These are phyloP conservation scores for Camellia oleifera DNA, from an alignment of 179 eudicot genomes.

Conservation along the genomic window DNA sequence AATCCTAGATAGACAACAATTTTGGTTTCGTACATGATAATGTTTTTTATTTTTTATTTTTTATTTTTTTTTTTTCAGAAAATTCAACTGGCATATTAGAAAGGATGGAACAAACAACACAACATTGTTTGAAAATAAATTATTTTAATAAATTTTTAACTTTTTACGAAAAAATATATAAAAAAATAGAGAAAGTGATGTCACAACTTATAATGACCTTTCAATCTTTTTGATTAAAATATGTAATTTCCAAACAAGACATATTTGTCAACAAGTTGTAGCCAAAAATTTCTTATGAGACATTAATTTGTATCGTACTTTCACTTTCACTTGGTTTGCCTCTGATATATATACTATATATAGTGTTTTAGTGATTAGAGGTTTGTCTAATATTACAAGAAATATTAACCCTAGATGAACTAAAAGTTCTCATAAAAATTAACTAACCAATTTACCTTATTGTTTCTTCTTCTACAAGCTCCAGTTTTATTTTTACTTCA, in stretches of 20 bases:
- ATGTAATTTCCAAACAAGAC: too few species aligned
- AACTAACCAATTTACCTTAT: not conserved
- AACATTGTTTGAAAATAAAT: too few species aligned
- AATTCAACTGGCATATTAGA: conserved; percentile 4
- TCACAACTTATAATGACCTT: not conserved
- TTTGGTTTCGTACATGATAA: not conserved
- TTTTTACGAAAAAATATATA: too few species aligned
- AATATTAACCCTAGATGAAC: not conserved
- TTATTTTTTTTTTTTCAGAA: not conserved
- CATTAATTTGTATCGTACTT: not conserved
- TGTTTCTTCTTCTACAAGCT: not conserved
- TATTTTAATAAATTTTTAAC: too few species aligned
- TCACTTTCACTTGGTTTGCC: not conserved
- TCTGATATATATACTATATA: not conserved
- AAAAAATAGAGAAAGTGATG: not conserved
- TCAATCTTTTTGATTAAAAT: too few species aligned
- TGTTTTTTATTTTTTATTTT: not conserved
- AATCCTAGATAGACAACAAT: not conserved
- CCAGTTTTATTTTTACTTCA: too few species aligned
- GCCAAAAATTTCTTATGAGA: not conserved
- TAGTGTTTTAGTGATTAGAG: not conserved
- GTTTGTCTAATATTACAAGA: not conserved
- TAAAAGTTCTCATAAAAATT: not conserved
- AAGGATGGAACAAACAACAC: not conserved
- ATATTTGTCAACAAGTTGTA: not conserved